Percentiles rank a stretch among this genome's conserved stretches.
phyloP scores from a whole-genome alignment of 139 green algal genomes.

The Coccomyxa sp. region DNA sequence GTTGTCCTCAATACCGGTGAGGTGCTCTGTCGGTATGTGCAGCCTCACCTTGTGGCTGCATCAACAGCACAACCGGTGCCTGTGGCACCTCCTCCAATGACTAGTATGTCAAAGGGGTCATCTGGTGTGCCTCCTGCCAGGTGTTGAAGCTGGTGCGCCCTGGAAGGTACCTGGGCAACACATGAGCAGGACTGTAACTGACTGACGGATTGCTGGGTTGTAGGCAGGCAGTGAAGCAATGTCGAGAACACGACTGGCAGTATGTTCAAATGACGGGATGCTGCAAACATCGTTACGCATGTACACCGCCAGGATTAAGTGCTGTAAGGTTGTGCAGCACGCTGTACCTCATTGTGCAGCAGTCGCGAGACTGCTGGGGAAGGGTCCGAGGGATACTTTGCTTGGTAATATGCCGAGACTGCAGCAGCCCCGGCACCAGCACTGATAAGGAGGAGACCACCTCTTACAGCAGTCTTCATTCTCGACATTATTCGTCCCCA shows the following conservation, averaged over 20 bases:
- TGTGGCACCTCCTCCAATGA: conserved; percentile 95
- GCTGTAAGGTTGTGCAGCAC: too few relatives aligned
- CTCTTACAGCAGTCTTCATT: not conserved
- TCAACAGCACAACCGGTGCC: conserved; percentile 89
- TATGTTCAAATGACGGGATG: too few relatives aligned
- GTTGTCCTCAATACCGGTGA: not conserved
- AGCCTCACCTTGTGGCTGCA: conserved; percentile 71
- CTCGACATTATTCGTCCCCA: not conserved
- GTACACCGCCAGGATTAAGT: too few relatives aligned
- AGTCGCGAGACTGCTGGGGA: too few relatives aligned
- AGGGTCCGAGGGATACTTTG: too few relatives aligned
- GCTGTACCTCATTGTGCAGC: too few relatives aligned
- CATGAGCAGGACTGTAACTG: too few relatives aligned
- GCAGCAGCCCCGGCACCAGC: not conserved
- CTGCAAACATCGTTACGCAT: too few relatives aligned
- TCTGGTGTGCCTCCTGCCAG: conserved; percentile 31
- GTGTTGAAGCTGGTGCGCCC: conserved; percentile 3
- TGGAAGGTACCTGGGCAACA: conserved; percentile 6
- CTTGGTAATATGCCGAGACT: not conserved
- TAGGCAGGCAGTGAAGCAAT: too few relatives aligned
- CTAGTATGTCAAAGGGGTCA: conserved; percentile 79
- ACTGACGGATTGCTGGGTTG: too few relatives aligned
- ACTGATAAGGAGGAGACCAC: not conserved
- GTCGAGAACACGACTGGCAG: too few relatives aligned
- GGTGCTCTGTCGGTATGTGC: not conserved